Evolutionary conservation across 805 yeast species (phyloP).

Genomic region (Wickerhamiella siamensis): DNA sequence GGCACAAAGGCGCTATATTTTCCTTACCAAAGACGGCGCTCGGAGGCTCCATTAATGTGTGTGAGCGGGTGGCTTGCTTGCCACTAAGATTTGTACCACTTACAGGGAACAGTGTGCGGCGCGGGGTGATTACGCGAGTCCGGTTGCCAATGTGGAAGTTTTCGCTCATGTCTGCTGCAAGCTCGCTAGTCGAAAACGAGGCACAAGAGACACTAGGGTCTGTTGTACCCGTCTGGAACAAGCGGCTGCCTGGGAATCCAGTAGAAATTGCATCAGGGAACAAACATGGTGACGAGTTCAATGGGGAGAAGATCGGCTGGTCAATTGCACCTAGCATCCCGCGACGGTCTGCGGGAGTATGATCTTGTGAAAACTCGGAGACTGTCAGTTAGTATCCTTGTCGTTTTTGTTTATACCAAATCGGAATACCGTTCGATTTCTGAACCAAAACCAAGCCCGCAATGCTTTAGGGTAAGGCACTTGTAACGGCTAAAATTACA

Average conservation of each 20-base stretch:
- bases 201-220: neutral
- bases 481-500: no score
- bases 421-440: no score
- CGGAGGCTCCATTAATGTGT: neutral
- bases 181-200: neutral
- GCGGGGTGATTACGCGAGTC: neutral
- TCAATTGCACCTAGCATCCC: neutral
- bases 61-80: neutral
- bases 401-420: no score
- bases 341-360: neutral
- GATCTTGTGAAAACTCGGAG: neutral
- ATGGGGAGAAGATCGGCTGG: neutral
- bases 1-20: neutral
- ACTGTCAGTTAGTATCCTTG: neutral
- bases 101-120: neutral
- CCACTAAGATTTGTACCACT: neutral
- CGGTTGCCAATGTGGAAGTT: conserved; percentile 24
- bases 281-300: neutral
- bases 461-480: no score
- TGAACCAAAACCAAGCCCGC: no score
- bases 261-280: no score
- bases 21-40: neutral
- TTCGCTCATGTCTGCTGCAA: conserved; percentile 21
- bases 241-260: neutral
- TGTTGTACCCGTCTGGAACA: neutral